Evolutionary conservation across 1,284 basidiomycete genomes (phyloP), one percentile per base, ranked within the genome.

Genomic region (Erythrobasidium hasegawianum): DNA sequence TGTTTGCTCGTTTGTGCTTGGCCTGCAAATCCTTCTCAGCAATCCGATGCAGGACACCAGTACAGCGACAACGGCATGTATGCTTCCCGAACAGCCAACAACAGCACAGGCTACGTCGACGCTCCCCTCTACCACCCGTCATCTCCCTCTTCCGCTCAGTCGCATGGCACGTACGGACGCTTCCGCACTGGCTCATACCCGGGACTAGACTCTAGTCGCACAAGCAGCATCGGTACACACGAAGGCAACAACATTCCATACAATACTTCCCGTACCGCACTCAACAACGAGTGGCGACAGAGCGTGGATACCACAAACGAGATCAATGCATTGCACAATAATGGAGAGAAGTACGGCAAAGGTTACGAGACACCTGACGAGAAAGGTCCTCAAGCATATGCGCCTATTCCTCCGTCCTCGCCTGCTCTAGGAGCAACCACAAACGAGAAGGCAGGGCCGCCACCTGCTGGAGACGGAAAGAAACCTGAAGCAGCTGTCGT

Each of bases 271-370:
- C 74, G 75, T 41, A 73, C 73, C 49, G 75, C 75, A 1, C 70
- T 76, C 55, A 76, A 76, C 71, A 62, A 73, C 53, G 75, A 76
- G 49, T 76, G 74, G 74, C 71, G 74, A 43, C 69, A 72, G 57
- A 74, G 72, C 16, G 70, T 67, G 41, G 64, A 66, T 69, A 72
- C 71, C 57, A 75, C 69, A 57, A 61, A 76, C 40, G 74, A 72
- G 18, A 73, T 72, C 66, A 70, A 64, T 64, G 58, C 66, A 20
- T 13, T 57, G 14, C 39, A 58, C 54, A 71, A 69, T 2, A 68
- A 71, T 2, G 72, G 72, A 55, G 72, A 72, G 64, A 64, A 68
- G 27, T 74, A 73, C 68, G 71, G 70, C 16, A 64, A 61, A n/a
- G 69, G 68, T 50, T 69, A 70, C 45, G 59, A 39, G 7, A 56